Conservation (phyloP, 257 asterid genomes). For the Ocimum tenuiflorum region DNA sequence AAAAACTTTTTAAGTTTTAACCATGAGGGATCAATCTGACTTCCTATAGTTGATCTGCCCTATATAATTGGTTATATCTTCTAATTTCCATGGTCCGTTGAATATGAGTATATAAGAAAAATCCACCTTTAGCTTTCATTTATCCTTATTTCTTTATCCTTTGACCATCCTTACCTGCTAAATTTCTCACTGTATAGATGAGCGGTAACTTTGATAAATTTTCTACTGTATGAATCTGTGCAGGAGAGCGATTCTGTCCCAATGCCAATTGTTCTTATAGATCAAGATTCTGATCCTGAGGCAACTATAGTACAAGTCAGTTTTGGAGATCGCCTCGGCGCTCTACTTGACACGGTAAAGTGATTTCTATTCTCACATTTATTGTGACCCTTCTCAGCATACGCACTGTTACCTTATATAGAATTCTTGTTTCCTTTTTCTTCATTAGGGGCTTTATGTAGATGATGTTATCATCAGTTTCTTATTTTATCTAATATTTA, state of each 20-base stretch:
- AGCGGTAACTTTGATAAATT: slow-evolving; percentile 5
- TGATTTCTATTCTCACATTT: not conserved
- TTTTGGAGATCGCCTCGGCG: slow-evolving; percentile 98
- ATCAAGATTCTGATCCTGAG: slow-evolving; percentile 78
- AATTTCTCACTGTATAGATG: not conserved
- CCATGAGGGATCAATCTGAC: not conserved
- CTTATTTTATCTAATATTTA: not conserved
- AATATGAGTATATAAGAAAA: not conserved
- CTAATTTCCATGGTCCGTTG: not conserved
- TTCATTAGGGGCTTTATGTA: not conserved
- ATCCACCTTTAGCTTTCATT: not conserved
- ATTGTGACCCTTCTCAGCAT: not conserved
- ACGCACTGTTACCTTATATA: not conserved
- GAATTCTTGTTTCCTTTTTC: not conserved
- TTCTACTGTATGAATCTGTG: slow-evolving; percentile 35
- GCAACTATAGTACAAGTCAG: slow-evolving; percentile 86
- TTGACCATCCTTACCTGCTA: not conserved
- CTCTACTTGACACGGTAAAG: slow-evolving; percentile 84
- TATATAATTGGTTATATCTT: no score
- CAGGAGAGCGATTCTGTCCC: slow-evolving; percentile 56
- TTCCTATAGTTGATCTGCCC: not conserved
- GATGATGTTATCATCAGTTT: not conserved
- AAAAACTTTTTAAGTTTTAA: not conserved
- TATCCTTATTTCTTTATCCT: not conserved
- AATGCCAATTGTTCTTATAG: slow-evolving; percentile 79